Conservation (phyloP, 1,284 basidiomycete genomes). For the Fistulina hepatica region DNA sequence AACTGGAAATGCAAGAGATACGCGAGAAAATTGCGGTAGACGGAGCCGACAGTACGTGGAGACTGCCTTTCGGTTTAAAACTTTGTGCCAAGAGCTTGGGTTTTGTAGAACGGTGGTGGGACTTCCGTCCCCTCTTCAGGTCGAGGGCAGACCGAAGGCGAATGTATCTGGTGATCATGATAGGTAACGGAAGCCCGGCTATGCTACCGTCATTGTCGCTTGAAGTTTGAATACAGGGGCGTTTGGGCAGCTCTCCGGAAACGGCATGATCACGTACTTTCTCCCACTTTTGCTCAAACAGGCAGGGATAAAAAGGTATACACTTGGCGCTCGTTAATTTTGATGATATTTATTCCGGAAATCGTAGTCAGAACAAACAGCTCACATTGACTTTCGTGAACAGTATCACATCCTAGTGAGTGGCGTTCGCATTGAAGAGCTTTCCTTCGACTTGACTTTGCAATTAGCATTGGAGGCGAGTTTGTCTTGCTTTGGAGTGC, state of each 20-base stretch:
- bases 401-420: conserved; percentile 36
- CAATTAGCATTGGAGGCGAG: conserved; percentile 18
- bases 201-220: not conserved
- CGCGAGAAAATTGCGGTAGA: conserved; percentile 36
- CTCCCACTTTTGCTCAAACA: conserved; percentile 33
- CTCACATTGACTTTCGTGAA: conserved; percentile 41
- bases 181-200: conserved; percentile 32
- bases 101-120: conserved; percentile 37
- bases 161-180: conserved; percentile 39
- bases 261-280: conserved; percentile 41
- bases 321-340: not conserved
- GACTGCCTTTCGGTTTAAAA: not conserved
- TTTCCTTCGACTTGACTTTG: not conserved
- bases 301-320: conserved; percentile 24
- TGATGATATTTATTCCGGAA: not conserved
- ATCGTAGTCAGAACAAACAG: conserved; percentile 23
- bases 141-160: conserved; percentile 35
- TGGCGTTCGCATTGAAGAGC: conserved; percentile 6
- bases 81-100: not conserved
- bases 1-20: conserved; percentile 43
- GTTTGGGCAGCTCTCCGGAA: conserved; percentile 32
- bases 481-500: conserved; percentile 1
- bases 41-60: conserved; percentile 31
- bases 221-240: conserved; percentile 18
- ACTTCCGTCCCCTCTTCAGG: conserved; percentile 41